Evolutionary conservation across 1,284 basidiomycete genomes (phyloP).

Genomic region (Pseudozyma tsukubaensis): DNA sequence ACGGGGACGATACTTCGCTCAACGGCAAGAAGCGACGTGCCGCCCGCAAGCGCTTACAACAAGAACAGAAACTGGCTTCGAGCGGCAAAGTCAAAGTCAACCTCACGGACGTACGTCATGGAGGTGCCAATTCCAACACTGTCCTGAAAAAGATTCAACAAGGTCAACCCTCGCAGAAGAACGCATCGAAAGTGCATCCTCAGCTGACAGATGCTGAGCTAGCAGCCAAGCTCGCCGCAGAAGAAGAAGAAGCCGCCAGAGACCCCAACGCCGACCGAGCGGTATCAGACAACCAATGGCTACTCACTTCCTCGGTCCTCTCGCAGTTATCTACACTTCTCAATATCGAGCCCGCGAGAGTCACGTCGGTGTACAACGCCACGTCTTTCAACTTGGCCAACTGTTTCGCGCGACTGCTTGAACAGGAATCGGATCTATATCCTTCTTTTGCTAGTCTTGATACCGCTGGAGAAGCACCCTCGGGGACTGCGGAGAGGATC

Average conservation of each 20-base stretch:
- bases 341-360: slow-evolving; percentile 39
- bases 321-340: slow-evolving; percentile 60
- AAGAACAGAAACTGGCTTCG: slow-evolving; percentile 25
- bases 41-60: slow-evolving; percentile 33
- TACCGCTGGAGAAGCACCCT: slow-evolving; percentile 31
- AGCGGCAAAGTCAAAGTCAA: slow-evolving; percentile 44
- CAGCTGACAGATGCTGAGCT: slow-evolving; percentile 55
- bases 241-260: slow-evolving; percentile 41
- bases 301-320: slow-evolving; percentile 64
- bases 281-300: slow-evolving; percentile 63
- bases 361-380: slow-evolving; percentile 54
- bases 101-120: slow-evolving; percentile 61
- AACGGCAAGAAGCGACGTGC: slow-evolving; percentile 51
- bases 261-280: slow-evolving; percentile 42
- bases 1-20: slow-evolving; percentile 27
- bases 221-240: slow-evolving; percentile 54
- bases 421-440: slow-evolving; percentile 38
- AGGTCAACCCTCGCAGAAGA: background rate
- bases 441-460: slow-evolving; percentile 41
- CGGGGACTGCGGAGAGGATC: slow-evolving; percentile 42
- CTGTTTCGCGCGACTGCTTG: slow-evolving; percentile 50
- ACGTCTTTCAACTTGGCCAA: slow-evolving; percentile 57
- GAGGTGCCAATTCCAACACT: slow-evolving; percentile 17
- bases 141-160: slow-evolving; percentile 19
- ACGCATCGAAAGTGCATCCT: slow-evolving; percentile 2